phyloP scores from a whole-genome alignment of 2,329 filamentous ascomycete genomes.

The Scleromitrula shiraiana region DNA sequence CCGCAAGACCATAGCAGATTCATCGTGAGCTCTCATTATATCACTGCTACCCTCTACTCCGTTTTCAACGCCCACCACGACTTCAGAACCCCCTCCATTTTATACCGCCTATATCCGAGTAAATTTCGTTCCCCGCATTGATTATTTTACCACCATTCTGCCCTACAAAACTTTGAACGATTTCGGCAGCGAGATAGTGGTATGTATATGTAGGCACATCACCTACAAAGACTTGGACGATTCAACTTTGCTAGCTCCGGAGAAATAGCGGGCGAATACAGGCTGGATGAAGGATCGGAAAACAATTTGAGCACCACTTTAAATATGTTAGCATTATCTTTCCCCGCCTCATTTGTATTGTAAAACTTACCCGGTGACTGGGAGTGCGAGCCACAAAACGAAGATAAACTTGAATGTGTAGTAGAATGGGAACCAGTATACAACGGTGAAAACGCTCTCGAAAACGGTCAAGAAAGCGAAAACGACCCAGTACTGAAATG shows the following conservation, averaged over 20 bases:
- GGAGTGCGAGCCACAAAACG: conserved; percentile 95
- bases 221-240: conserved; percentile 57
- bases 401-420: conserved; percentile 99
- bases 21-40: not conserved
- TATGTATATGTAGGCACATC: conserved; percentile 1
- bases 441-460: conserved; percentile 75
- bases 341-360: not conserved
- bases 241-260: conserved; percentile 65
- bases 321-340: conserved; percentile 15
- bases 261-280: conserved; percentile 88
- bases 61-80: conserved; percentile 1
- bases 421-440: conserved; percentile 98
- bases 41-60: not conserved
- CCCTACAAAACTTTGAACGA: conserved; percentile 5
- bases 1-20: conserved; percentile 4
- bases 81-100: not conserved
- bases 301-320: conserved; percentile 86
- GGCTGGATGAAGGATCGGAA: conserved; percentile 95
- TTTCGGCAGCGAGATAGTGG: conserved; percentile 8
- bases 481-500: conserved; percentile 71
- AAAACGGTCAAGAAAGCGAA: conserved; percentile 76
- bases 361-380: conserved; percentile 75
- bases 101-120: not conserved
- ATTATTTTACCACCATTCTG: conserved; percentile 6
- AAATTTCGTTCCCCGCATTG: not conserved